Evolutionary conservation across 2,329 filamentous ascomycete species (phyloP), one percentile per base, ranked within the genome.

Genomic region (Ophiosphaerella narmari): DNA sequence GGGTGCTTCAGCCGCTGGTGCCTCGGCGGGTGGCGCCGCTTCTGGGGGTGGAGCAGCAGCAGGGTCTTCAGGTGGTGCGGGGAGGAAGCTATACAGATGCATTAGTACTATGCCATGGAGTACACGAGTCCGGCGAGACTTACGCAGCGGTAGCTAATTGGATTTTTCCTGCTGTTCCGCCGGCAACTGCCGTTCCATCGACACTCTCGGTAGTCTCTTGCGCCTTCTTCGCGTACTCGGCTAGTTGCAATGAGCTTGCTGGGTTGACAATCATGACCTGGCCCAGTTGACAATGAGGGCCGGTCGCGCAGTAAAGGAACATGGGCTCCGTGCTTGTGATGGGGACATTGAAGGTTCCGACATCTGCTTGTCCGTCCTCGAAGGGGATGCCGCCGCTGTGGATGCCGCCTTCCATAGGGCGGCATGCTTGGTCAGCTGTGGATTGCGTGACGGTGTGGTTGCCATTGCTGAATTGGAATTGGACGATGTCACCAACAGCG

Each of bases 371-470:
- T 1, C 60, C 62, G 18, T 70, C 63, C 26, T 51, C 7, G 33
- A 70, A 69, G 0, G 66, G 65, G 5, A 70, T 69, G 45, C 66
- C 62, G 1, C 67, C 67, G 38, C 57, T 63, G 55, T 70, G 58
- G 3, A 70, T 45, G 12, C 67, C 67, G 18, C 61, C 63, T 0
- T 56, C 54, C 43, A 68, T 54, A 7, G 66, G 66, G 8, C 59
- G 60, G 41, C 67, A 70, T 23, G 66, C 56, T 12, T 55, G 48
- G 24, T 66, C 60, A 2, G 52, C 49, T 0, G 66, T 61, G 7
- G 59, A 63, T 37, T 70, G 65, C 0, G 67, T 69, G 7, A 66
- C 65, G 7, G 67, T 69, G 50, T 70, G 67, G 48, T 68, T 69
- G 9, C 66, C 67, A 23, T 67, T 67, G 43, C 52, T 59, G 52